phyloP scores from a whole-genome alignment of 2,329 filamentous ascomycete species.

The Byssoonygena ceratinophila region DNA sequence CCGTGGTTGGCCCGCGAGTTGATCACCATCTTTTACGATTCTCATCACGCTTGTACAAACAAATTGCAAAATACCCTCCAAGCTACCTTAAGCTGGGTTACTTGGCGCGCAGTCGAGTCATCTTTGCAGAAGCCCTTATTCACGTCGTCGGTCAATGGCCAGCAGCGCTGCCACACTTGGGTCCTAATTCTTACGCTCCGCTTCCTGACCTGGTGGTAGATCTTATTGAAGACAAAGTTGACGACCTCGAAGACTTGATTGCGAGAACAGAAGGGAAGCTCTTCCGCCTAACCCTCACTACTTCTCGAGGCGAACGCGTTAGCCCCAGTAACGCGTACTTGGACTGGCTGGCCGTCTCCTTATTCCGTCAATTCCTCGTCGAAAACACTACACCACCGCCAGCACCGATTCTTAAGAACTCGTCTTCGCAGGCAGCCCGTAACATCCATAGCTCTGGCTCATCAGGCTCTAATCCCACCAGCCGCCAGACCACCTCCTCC shows the following conservation, averaged over 20 bases:
- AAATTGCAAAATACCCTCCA: slow-evolving; percentile 91
- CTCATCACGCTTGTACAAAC: slow-evolving; percentile 82
- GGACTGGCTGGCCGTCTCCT: slow-evolving; percentile 76
- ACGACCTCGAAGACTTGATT: slow-evolving; percentile 77
- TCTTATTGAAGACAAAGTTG: slow-evolving; percentile 87
- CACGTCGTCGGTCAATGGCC: slow-evolving; percentile 96
- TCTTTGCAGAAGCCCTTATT: slow-evolving; percentile 77
- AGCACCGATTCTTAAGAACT: slow-evolving; percentile 36
- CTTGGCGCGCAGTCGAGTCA: slow-evolving; percentile 69
- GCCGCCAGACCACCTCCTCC: slow-evolving; percentile 12
- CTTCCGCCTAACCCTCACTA: slow-evolving; percentile 70
- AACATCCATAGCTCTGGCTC: slow-evolving; percentile 12
- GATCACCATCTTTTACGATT: slow-evolving; percentile 92
- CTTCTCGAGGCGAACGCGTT: slow-evolving; percentile 69
- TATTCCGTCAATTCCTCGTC: slow-evolving; percentile 88
- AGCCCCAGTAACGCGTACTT: slow-evolving; percentile 68
- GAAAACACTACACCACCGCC: slow-evolving; percentile 73
- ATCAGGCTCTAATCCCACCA: slow-evolving; percentile 3
- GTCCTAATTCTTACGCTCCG: slow-evolving; percentile 42
- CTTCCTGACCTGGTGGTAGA: slow-evolving; percentile 70
- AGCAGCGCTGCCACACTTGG: slow-evolving; percentile 63
- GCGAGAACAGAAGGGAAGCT: slow-evolving; percentile 68
- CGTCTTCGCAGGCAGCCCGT: slow-evolving; percentile 13
- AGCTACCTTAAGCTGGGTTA: slow-evolving; percentile 85
- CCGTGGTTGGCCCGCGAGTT: slow-evolving; percentile 76